phyloP scores from a whole-genome alignment of 2,329 filamentous ascomycete species.

The Chalara sp. region DNA sequence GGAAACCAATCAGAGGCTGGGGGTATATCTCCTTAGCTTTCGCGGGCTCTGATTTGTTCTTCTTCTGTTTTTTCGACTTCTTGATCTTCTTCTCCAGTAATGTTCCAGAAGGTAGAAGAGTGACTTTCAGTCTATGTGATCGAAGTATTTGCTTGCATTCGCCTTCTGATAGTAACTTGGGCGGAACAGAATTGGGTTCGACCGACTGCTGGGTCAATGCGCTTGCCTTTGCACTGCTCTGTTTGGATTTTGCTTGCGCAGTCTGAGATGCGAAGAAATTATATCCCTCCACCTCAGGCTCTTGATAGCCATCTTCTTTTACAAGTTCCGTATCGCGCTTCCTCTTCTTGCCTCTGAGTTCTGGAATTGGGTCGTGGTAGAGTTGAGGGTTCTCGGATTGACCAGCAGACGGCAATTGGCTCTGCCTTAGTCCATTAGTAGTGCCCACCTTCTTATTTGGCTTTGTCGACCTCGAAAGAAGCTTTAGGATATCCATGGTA shows the following conservation, averaged over 20 bases:
- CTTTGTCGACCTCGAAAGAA: constrained; percentile 66
- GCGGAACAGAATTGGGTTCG: constrained; percentile 2
- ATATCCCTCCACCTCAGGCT: constrained; percentile 26
- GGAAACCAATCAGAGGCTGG: constrained; percentile 72
- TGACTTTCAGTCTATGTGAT: constrained; percentile 79
- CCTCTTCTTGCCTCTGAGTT: constrained; percentile 43
- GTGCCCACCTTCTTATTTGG: constrained; percentile 30
- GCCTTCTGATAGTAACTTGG: constrained; percentile 50
- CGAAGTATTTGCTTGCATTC: constrained; percentile 69
- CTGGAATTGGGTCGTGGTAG: constrained; percentile 49
- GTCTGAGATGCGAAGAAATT: constrained; percentile 52
- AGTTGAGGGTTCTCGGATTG: constrained; percentile 61
- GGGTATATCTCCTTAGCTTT: constrained; percentile 62
- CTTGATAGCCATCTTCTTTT: constrained; percentile 29
- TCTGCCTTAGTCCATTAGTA: constrained; percentile 26
- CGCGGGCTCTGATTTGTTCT: constrained; percentile 37
- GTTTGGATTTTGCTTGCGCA: constrained; percentile 18
- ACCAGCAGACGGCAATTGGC: constrained; percentile 57
- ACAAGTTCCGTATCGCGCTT: constrained; percentile 39
- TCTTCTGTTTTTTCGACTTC: constrained; percentile 49
- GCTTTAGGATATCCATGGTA: constrained; percentile 57
- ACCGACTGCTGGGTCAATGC: constrained; percentile 1
- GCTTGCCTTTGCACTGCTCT: constrained; percentile 11
- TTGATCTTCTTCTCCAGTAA: constrained; percentile 31
- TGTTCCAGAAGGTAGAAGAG: constrained; percentile 55